Percentiles rank a stretch among this genome's conserved stretches.
Conservation (phyloP, 169 alveolate species). For the Neospora caninum region DNA sequence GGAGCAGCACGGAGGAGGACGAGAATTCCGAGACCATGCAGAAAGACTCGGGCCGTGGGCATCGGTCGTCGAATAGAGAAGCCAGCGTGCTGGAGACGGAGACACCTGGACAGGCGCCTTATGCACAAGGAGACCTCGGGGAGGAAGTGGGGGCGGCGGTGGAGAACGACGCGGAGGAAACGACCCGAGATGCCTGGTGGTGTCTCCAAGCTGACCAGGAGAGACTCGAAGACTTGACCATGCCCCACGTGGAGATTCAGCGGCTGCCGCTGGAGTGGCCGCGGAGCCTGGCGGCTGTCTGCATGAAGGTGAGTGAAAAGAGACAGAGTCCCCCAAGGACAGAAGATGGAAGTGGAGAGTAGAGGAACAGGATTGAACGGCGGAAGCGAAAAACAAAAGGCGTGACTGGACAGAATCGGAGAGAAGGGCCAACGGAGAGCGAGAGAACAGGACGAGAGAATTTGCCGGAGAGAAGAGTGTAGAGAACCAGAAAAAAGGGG, state of each 20-base stretch:
- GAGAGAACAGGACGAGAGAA: background rate
- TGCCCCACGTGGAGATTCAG: slow-evolving; percentile 8
- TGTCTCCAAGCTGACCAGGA: background rate
- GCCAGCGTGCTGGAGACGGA: background rate
- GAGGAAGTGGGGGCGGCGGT: background rate
- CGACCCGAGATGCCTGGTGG: background rate
- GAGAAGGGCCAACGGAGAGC: background rate
- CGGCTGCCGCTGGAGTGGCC: slow-evolving; percentile 30
- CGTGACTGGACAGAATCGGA: too few species aligned
- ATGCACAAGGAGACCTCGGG: background rate
- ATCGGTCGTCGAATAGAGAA: too few species aligned
- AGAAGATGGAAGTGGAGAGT: background rate
- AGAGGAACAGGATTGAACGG: background rate
- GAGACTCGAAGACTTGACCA: background rate
- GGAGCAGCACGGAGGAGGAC: background rate
- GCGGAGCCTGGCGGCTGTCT: slow-evolving; percentile 6
- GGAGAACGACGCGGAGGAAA: background rate
- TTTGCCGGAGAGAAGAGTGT: background rate
- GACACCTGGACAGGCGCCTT: background rate
- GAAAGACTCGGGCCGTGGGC: too few species aligned
- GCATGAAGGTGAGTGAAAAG: background rate
- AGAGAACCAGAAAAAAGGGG: background rate
- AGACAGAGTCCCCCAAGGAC: background rate
- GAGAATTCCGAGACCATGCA: background rate
- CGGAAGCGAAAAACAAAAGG: background rate